Evolutionary conservation across 371 early-diverging fungal genomes (phyloP).

Genomic region (Mortierella sp.): DNA sequence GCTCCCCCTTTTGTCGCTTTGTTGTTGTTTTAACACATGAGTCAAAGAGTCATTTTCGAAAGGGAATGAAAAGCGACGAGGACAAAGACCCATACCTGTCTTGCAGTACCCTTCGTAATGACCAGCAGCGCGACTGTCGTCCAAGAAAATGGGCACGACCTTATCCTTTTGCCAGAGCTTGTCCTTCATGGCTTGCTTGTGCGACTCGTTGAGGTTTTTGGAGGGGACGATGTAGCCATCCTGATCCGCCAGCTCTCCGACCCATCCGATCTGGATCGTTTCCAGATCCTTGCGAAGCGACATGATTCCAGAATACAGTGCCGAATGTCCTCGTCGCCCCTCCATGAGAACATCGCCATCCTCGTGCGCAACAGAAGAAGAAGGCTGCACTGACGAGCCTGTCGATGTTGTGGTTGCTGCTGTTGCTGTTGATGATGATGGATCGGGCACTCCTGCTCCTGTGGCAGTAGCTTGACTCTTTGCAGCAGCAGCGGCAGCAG

Average conservation of each 20-base stretch:
- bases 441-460: not conserved
- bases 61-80: not conserved
- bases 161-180: conserved; percentile 67
- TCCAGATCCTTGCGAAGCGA: conserved; percentile 67
- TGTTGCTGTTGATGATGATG: not conserved
- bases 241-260: conserved; percentile 67
- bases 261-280: conserved; percentile 77
- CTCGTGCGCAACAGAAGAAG: not conserved
- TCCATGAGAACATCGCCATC: conserved; percentile 47
- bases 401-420: conserved; percentile 1
- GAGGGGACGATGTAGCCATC: conserved; percentile 56
- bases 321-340: conserved; percentile 78
- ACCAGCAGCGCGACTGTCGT: conserved; percentile 74
- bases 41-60: conserved; percentile 1
- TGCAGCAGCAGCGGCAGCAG: not conserved
- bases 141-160: conserved; percentile 85
- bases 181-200: conserved; percentile 57
- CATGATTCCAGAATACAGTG: conserved; percentile 81
- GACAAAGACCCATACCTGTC: conserved; percentile 69
- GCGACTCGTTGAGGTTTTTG: conserved; percentile 55
- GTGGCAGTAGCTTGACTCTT: not conserved
- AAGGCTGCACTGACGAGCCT: not conserved
- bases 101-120: conserved; percentile 96
- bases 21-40: conserved; percentile 5
- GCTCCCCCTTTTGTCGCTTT: not conserved